A percentile compares a stretch with the other conserved stretches of the same genome.
phyloP scores from a whole-genome alignment of 345 rosid species.

The Sonneratia alba region DNA sequence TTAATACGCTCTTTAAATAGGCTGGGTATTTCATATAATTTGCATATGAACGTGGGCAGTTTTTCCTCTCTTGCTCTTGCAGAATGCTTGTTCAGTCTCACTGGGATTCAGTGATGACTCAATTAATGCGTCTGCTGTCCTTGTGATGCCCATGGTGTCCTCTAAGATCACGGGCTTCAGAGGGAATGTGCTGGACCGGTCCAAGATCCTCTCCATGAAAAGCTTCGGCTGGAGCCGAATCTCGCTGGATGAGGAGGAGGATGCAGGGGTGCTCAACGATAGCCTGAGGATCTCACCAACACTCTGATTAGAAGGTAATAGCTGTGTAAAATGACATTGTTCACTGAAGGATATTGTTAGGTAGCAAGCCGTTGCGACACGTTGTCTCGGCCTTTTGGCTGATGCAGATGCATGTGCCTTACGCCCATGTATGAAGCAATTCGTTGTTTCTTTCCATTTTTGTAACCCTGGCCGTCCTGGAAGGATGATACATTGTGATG shows the following conservation, averaged over 20 bases:
- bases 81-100: slow-evolving; percentile 61
- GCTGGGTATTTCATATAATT: not conserved
- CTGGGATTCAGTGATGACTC: slow-evolving; percentile 85
- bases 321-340: not conserved
- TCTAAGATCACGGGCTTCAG: slow-evolving; percentile 87
- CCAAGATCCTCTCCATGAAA: slow-evolving; percentile 52
- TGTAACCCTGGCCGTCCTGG: not conserved
- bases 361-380: not conserved
- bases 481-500: not conserved
- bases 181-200: slow-evolving; percentile 56
- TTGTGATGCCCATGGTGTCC: slow-evolving; percentile 98
- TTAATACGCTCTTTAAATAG: not conserved
- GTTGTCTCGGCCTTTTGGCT: not conserved
- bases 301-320: slow-evolving; percentile 2
- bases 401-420: not conserved
- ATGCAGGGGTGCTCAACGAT: slow-evolving; percentile 27
- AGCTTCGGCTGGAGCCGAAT: slow-evolving; percentile 59
- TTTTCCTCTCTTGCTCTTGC: slow-evolving; percentile 14
- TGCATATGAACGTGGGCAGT: too few species aligned
- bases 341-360: not conserved
- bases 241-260: slow-evolving; percentile 44
- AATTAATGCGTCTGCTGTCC: slow-evolving; percentile 81
- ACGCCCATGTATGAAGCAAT: not conserved
- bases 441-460: not conserved
- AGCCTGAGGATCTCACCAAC: slow-evolving; percentile 23